Conservation (phyloP, 345 rosid genomes). For the Turritis glabra region DNA sequence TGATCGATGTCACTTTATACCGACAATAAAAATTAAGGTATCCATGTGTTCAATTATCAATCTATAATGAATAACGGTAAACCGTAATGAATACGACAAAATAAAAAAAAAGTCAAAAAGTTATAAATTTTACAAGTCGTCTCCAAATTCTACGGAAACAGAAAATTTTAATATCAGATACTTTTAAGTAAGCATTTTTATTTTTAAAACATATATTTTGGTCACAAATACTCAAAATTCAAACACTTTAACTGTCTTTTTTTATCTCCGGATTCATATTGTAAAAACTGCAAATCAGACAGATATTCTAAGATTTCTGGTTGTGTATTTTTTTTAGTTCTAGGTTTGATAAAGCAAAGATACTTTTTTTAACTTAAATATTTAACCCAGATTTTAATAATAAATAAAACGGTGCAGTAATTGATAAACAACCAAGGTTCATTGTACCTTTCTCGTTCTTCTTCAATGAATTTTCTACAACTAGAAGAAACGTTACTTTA, state of each 20-base stretch:
- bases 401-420: constrained; percentile 9
- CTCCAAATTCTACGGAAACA: too few relatives aligned
- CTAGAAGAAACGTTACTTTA: constrained; percentile 17
- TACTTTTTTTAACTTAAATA: not conserved
- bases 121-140: too few relatives aligned
- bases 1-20: too few relatives aligned
- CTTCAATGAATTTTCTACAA: constrained; percentile 3
- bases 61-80: too few relatives aligned
- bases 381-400: not conserved
- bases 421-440: constrained; percentile 14
- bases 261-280: not conserved
- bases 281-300: not conserved
- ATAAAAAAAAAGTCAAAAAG: too few relatives aligned
- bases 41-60: too few relatives aligned
- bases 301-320: not conserved
- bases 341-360: not conserved
- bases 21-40: too few relatives aligned
- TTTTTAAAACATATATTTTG: not conserved
- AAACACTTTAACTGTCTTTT: not conserved
- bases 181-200: too few relatives aligned
- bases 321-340: too few relatives aligned
- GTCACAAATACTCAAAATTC: not conserved
- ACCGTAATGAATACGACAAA: too few relatives aligned
- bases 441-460: constrained; percentile 11
- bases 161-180: not conserved